Evolutionary conservation across 202 grass and related monocot species (phyloP), one percentile per base, ranked within the genome.

Genomic region (Zizania palustris): DNA sequence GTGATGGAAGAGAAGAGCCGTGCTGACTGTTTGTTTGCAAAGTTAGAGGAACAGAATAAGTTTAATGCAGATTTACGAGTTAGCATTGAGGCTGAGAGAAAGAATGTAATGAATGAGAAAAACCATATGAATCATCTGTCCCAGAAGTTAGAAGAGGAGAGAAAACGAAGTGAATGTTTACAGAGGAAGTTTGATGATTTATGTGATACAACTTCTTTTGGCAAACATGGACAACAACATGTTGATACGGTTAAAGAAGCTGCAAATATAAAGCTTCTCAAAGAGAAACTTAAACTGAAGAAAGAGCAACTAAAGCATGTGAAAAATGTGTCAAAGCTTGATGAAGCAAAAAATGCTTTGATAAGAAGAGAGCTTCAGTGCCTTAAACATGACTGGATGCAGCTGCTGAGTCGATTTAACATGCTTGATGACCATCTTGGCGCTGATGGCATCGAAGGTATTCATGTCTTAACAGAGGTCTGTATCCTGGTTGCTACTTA

Each of bases 271-370:
- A 93, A 87, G 60, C 72, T 90, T 81, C 78, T 99, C 21, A 99
- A 88, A 87, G 83, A 92, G 48, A 89, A 95, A 76, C 92, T 99
- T 67, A 99, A 99, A 78, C 81, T 89, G n/a, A 93, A 86, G 85
- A 99, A 95, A 88, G 78, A 82, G 35, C 87, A 90, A 76, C 11
- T 88, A 73, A 95, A 92, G 72, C 83, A 92, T 83, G 74, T 71
- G 4, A 95, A 88, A 82, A 88, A 81, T 54, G 85, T 92, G 62
- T 68, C 46, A 0, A 92, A 92, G 43, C 80, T 98, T 50, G 91
- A 95, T 77, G 87, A 92, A 88, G 42, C 46, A 0, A 92, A 88
- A 77, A 88, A 86, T 82, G 51, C 44, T 67, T 71, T 90, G 56
- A 87, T 95, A 74, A 90, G 86, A 84, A 85, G 83, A 69, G 89